These are phyloP conservation scores for Eleusine coracana DNA, from an alignment of 176 grass and related monocot genomes.

Conservation along the genomic window DNA sequence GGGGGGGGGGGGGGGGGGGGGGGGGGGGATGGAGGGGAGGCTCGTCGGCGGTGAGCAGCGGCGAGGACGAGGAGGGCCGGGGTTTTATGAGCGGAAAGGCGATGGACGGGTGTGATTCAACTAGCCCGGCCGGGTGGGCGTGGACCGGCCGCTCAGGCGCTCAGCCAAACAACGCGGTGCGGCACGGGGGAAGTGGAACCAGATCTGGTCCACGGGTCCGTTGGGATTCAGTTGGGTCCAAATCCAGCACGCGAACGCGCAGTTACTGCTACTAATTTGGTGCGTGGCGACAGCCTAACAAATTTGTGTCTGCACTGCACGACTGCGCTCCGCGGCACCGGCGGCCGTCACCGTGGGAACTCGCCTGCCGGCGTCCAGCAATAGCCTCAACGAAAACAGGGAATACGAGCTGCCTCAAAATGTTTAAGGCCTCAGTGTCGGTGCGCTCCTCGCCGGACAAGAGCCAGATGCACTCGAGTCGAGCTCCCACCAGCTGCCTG, in stretches of 20 bases:
- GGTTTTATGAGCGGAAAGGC: slow-evolving; percentile 5
- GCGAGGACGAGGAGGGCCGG: neutral
- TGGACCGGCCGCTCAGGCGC: neutral
- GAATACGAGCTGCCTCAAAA: no score
- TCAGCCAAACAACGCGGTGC: neutral
- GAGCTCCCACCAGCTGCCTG: no score
- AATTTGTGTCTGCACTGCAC: neutral
- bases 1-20: no score
- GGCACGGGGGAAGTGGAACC: neutral
- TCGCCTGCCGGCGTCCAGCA: no score
- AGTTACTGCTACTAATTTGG: neutral
- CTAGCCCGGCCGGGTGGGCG: neutral
- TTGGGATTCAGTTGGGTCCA: slow-evolving; percentile 22
- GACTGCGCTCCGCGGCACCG: neutral
- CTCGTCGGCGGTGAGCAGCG: slow-evolving; percentile 25
- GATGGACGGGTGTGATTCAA: neutral
- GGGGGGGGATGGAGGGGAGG: neutral
- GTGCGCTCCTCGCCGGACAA: no score
- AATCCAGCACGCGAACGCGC: neutral
- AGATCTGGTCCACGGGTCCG: neutral
- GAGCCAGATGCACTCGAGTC: no score
- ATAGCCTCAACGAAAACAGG: no score
- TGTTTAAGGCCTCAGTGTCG: no score
- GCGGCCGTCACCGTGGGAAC: neutral
- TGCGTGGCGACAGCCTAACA: neutral